These are phyloP conservation scores for Trifolium fragiferum DNA, from an alignment of 306 rosid genomes.

Conservation along the genomic window DNA sequence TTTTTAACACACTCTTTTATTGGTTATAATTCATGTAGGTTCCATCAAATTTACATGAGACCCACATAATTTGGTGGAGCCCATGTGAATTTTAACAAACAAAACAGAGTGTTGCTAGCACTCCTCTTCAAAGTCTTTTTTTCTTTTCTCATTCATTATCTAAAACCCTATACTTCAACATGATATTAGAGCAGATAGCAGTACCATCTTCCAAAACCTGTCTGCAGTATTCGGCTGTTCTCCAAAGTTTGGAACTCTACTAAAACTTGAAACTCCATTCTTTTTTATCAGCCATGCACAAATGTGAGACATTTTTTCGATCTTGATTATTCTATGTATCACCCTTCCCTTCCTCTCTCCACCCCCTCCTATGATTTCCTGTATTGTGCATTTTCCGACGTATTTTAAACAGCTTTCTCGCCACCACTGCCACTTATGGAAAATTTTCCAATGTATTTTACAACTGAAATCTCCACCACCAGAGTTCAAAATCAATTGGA, in stretches of 20 bases:
- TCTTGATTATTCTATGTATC: background rate
- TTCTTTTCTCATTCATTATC: background rate
- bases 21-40: too few species aligned
- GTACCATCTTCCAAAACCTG: background rate
- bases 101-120: too few species aligned
- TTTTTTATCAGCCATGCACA: background rate
- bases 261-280: background rate
- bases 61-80: too few species aligned
- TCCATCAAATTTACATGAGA: too few species aligned
- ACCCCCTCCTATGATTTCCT: background rate
- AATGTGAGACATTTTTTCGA: background rate
- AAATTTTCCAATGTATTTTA: background rate
- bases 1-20: too few species aligned
- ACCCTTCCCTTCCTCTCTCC: too few species aligned
- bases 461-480: background rate
- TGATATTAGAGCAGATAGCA: background rate
- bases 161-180: background rate
- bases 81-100: too few species aligned
- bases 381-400: background rate
- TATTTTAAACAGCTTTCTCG: background rate
- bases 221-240: background rate
- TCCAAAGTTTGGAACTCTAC: background rate
- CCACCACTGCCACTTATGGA: background rate
- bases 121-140: background rate
- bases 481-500: background rate